Conservation (phyloP, 345 rosid genomes). For the Hibiscus tridactylites region DNA sequence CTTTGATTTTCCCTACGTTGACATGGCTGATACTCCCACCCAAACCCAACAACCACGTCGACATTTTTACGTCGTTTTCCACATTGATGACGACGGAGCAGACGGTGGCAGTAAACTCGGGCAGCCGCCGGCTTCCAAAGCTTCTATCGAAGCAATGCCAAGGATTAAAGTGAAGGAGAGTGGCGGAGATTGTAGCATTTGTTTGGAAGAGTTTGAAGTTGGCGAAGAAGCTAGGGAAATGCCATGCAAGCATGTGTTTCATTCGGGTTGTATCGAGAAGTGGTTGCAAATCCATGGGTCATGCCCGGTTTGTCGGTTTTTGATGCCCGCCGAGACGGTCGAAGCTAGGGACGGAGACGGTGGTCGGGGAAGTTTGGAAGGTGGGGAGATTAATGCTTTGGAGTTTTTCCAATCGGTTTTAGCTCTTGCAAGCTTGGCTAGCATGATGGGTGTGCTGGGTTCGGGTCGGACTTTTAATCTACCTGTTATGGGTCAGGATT, state of each 20-base stretch:
- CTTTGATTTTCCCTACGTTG: too few species aligned
- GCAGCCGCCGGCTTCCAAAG: constrained; percentile 11
- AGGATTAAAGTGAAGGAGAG: background rate
- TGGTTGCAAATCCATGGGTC: constrained; percentile 16
- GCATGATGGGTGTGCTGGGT: background rate
- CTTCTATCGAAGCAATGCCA: constrained; percentile 16
- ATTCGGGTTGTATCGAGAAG: constrained; percentile 13
- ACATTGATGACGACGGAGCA: too few species aligned
- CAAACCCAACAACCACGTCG: too few species aligned
- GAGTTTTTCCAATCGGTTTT: background rate
- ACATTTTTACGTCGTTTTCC: too few species aligned
- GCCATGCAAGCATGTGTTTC: background rate
- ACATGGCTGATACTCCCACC: too few species aligned
- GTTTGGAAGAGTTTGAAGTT: constrained; percentile 10
- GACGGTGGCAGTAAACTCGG: background rate
- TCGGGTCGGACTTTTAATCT: background rate
- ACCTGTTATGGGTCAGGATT: background rate
- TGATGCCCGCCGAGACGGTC: background rate
- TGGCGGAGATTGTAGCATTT: constrained; percentile 12
- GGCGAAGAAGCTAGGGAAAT: constrained; percentile 11
- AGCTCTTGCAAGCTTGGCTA: background rate
- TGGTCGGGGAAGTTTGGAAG: background rate
- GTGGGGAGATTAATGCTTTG: background rate
- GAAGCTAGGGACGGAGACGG: background rate
- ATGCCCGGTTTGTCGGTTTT: constrained; percentile 14